phyloP scores from a whole-genome alignment of 139 green algal genomes.

The Chlamydomonas schloesseri region DNA sequence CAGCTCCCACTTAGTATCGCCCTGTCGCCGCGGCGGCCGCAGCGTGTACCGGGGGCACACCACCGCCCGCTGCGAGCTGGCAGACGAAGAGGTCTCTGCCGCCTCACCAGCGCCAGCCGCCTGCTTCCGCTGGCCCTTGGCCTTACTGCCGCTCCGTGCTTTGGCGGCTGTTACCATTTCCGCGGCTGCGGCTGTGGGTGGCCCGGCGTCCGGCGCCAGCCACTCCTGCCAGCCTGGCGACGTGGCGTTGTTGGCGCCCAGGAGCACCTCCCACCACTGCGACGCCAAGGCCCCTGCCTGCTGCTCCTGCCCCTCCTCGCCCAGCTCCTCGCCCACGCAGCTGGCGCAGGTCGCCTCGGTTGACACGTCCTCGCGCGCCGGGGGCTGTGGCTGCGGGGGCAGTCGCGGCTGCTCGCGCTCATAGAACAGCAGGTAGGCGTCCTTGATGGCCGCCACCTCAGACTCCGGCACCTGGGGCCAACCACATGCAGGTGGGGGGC shows the following conservation, averaged over 20 bases:
- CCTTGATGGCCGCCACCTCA: constrained; percentile 29
- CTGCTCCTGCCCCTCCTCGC: background rate
- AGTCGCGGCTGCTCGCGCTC: constrained; percentile 15
- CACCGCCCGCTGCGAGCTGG: background rate
- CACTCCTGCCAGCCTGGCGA: no score
- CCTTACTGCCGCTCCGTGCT: background rate
- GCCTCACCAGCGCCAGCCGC: background rate
- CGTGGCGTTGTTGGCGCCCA: no score
- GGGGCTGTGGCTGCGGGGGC: background rate
- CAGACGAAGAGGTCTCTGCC: background rate
- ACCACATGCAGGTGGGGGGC: no score
- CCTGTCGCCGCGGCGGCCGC: no score
- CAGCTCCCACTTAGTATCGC: background rate
- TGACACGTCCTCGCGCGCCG: background rate
- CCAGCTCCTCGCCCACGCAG: background rate
- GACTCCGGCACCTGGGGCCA: constrained; percentile 1
- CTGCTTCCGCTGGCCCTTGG: background rate
- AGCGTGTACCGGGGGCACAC: no score
- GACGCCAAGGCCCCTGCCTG: background rate
- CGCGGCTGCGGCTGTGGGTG: background rate
- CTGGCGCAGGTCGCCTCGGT: background rate
- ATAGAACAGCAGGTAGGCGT: constrained; percentile 70
- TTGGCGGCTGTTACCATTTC: background rate
- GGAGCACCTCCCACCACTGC: background rate
- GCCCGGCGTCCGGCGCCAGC: no score